phyloP scores from a whole-genome alignment of 1,284 basidiomycete genomes.

The Golubevia sp. region DNA sequence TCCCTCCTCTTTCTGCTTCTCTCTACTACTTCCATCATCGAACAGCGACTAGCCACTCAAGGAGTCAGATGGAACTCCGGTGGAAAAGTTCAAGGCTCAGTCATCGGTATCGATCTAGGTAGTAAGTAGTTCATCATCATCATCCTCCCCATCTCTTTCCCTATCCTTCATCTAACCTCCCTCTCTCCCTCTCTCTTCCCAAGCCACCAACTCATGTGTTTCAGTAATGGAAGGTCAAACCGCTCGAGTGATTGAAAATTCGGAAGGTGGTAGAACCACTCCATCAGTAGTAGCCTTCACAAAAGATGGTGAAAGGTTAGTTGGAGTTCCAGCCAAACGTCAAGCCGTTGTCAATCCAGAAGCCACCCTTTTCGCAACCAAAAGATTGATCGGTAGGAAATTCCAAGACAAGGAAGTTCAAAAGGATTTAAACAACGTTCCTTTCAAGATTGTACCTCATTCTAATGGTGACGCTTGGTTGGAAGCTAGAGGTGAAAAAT shows the following conservation, averaged over 20 bases:
- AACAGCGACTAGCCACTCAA: background rate
- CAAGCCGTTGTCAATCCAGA: constrained; percentile 94
- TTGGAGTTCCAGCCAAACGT: constrained; percentile 94
- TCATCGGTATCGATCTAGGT: constrained; percentile 59
- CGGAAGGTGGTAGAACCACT: constrained; percentile 95
- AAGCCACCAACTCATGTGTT: constrained; percentile 59
- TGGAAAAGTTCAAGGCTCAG: constrained; percentile 47
- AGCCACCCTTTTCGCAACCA: constrained; percentile 72
- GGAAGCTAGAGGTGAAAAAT: constrained; percentile 71
- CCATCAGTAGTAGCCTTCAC: constrained; percentile 98
- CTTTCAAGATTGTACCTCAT: constrained; percentile 76
- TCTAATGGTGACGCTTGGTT: constrained; percentile 72
- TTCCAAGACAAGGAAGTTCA: constrained; percentile 92
- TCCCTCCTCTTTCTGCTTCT: background rate
- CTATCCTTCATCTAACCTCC: background rate
- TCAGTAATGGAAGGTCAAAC: constrained; percentile 78
- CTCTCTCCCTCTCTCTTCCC: background rate
- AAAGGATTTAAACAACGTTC: constrained; percentile 74
- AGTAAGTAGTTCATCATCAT: constrained; percentile 28
- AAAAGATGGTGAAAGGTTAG: constrained; percentile 73
- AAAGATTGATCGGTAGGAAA: constrained; percentile 93
- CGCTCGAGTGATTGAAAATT: constrained; percentile 95
- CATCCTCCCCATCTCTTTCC: constrained; percentile 6
- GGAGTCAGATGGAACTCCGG: constrained; percentile 8
- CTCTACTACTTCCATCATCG: background rate